Evolutionary conservation across 192 early-diverging fungal species (phyloP).

Genomic region (Entomortierella lignicola): DNA sequence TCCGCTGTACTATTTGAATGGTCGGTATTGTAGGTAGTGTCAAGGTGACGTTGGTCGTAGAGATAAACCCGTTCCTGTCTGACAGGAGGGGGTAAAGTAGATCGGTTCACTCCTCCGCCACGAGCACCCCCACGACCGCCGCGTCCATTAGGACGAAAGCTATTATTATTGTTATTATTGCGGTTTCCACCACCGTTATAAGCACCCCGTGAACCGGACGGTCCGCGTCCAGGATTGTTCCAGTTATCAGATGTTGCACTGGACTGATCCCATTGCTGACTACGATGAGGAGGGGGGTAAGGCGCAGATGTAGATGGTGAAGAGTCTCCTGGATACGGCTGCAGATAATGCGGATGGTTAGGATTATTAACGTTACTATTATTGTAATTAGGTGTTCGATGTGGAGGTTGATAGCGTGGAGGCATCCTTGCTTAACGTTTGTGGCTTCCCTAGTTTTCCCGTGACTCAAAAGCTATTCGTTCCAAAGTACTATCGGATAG

Average conservation of each 20-base stretch:
- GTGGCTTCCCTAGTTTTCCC: neutral
- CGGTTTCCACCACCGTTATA: slow-evolving; percentile 17
- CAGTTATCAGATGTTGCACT: slow-evolving; percentile 9
- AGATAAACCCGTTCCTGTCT: slow-evolving; percentile 42
- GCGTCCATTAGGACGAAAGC: neutral
- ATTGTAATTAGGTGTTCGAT: slow-evolving; percentile 25
- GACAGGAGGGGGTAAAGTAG: slow-evolving; percentile 18
- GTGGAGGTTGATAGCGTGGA: slow-evolving; percentile 47
- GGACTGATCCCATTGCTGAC: slow-evolving; percentile 28
- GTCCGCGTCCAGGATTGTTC: slow-evolving; percentile 7
- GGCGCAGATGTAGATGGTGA: slow-evolving; percentile 17
- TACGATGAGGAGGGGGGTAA: slow-evolving; percentile 30
- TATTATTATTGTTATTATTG: slow-evolving; percentile 9
- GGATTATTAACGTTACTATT: slow-evolving; percentile 53
- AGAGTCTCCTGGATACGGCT: slow-evolving; percentile 16
- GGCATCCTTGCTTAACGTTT: slow-evolving; percentile 22
- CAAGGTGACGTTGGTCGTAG: slow-evolving; percentile 51
- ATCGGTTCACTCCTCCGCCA: slow-evolving; percentile 18
- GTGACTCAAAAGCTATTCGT: neutral
- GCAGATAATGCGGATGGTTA: slow-evolving; percentile 44
- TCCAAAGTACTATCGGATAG: neutral
- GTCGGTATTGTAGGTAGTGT: slow-evolving; percentile 41
- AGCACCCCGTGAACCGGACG: neutral
- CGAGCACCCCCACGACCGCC: slow-evolving; percentile 17
- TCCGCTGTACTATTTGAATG: slow-evolving; percentile 30